These are phyloP conservation scores for Xerocomellus amylosporus DNA, from an alignment of 768 basidiomycete species.

Conservation along the genomic window DNA sequence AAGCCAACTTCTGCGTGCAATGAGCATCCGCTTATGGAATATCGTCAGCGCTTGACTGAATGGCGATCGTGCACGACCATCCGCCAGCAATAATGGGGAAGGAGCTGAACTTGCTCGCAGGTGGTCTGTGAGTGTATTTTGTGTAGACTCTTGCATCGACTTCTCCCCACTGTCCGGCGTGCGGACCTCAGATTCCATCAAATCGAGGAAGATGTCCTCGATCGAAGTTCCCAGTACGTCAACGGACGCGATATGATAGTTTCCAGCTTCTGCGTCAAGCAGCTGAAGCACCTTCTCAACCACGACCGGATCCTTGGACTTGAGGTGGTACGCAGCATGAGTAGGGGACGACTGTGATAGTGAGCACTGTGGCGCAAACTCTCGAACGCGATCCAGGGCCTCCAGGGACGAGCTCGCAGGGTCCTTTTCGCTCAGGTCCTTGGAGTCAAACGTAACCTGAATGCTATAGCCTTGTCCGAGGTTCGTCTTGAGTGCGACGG, in stretches of 20 bases:
- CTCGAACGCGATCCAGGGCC: constrained; percentile 43
- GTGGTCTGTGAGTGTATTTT: background rate
- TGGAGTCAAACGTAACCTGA: constrained; percentile 46
- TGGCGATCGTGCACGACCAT: constrained; percentile 53
- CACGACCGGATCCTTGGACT: constrained; percentile 51
- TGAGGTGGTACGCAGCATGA: constrained; percentile 54
- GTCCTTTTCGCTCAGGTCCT: constrained; percentile 31
- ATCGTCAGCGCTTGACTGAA: constrained; percentile 69
- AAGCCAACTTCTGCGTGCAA: constrained; percentile 67
- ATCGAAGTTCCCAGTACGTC: constrained; percentile 73
- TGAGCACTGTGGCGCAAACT: constrained; percentile 45
- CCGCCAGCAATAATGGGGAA: constrained; percentile 32
- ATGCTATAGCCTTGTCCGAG: constrained; percentile 73
- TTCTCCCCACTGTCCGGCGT: constrained; percentile 29
- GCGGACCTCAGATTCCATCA: constrained; percentile 49
- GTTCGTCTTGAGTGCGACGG: constrained; percentile 67
- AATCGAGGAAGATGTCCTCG: constrained; percentile 75
- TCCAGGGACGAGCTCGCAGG: constrained; percentile 15
- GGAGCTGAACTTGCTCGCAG: background rate
- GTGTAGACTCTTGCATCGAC: constrained; percentile 12
- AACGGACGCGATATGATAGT: constrained; percentile 47
- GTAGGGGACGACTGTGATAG: constrained; percentile 42
- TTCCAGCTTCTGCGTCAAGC: constrained; percentile 44
- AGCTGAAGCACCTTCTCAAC: constrained; percentile 57
- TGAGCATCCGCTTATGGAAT: constrained; percentile 65